Base-by-base conservation (phyloP, 352 stramenopile species). In the Bremia lactucae region DNA sequence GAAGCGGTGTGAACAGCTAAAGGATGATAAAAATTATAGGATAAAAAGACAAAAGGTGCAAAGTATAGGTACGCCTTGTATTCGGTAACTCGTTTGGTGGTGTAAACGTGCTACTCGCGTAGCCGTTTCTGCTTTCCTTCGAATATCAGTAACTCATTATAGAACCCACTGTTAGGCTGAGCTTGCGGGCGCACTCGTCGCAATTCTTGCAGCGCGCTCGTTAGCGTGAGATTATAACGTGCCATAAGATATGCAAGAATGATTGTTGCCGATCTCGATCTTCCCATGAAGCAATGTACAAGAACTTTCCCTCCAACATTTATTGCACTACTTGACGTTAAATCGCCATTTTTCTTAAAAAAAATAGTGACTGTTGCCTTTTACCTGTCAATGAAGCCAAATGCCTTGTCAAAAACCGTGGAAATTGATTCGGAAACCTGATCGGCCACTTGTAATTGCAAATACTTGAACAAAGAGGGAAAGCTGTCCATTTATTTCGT, bases 221-320 rank as follows among this genome's bases (percentile, higher is more conserved):
- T 35, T 0, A 88, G 54, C 0, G 54, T 39, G 54, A 85, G 52
- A 0, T 16, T 13, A 1, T 62, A 42, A 16, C 55, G 55, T 5
- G 53, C 42, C 11, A 91, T 72, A 8, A 91, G 47, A 36, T 74
- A 87, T 11, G 67, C 79, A 15, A 88, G 47, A 4, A 91, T 42
- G 29, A 91, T 63, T 0, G 75, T 72, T 15, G 66, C 70, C 2
- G 75, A 88, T 4, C 79, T 68, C n/a, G 70, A 85, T 2, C 63
- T 57, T 1, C 79, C 79, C 35, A 81, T 62, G 19, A 72, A 85
- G 43, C 79, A 91, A 40, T 91, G 79, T 33, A 91, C 73, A 19
- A 89, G 69, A 13, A 86, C 73, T 6, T 63, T 59, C n/a, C 70
- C 68, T 23, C 65, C 62, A 0, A 29, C 28, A 6, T 29, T 46